Percentiles rank a stretch among this genome's conserved stretches.
Evolutionary conservation across 2,329 filamentous ascomycete genomes (phyloP).

Genomic region (Drechslerella coelobrocha): DNA sequence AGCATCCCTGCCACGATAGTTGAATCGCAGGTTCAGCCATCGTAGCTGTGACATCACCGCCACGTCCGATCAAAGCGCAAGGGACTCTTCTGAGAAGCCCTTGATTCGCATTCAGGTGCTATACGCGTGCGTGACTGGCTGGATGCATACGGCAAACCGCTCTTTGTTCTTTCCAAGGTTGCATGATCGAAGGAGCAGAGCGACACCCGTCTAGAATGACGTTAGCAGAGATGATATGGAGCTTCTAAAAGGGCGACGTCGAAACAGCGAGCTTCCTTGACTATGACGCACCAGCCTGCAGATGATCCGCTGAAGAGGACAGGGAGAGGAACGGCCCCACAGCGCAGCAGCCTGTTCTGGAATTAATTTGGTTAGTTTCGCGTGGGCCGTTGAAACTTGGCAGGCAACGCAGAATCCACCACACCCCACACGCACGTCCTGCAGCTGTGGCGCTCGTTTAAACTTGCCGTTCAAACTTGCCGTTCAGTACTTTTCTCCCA

Average conservation of each 20-base stretch:
- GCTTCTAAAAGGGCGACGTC: neutral
- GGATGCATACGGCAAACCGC: too few relatives aligned
- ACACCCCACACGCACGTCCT: neutral
- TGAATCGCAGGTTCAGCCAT: neutral
- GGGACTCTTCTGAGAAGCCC: neutral
- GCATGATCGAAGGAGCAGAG: too few relatives aligned
- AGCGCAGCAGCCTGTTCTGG: too few relatives aligned
- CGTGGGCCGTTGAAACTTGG: constrained; percentile 15
- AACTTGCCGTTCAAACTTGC: neutral
- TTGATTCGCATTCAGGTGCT: too few relatives aligned
- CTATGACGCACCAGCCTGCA: constrained; percentile 31
- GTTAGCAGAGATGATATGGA: too few relatives aligned
- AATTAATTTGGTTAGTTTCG: too few relatives aligned
- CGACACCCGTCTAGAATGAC: too few relatives aligned
- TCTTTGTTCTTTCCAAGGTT: too few relatives aligned
- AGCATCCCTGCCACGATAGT: neutral
- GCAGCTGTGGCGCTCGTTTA: neutral
- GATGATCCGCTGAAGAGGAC: neutral
- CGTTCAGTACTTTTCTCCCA: neutral
- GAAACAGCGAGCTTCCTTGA: neutral
- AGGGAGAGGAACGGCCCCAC: neutral
- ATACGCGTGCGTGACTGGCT: too few relatives aligned
- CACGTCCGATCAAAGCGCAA: neutral
- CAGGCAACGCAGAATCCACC: constrained; percentile 3
- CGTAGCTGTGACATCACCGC: constrained; percentile 5